Evolutionary conservation across 176 grass and related monocot genomes (phyloP), one percentile per base, ranked within the genome.

Genomic region (Pontederia paniculata): DNA sequence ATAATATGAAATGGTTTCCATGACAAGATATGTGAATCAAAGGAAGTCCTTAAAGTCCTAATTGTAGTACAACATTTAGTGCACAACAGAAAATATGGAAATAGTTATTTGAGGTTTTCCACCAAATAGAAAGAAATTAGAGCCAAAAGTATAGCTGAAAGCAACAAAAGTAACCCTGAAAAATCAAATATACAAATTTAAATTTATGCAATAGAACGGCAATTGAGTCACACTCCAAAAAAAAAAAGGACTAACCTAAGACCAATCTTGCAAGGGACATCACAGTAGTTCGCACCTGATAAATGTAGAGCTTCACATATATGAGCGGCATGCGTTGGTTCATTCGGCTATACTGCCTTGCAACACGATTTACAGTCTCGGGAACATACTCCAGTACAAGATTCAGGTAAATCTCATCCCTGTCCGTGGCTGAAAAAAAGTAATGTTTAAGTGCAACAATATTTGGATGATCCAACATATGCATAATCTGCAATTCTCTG

Each of bases 381-480:
- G 91, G 91, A 43, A 97, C 82, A 47, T 84, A 90, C 71, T 97
- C 86, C 67, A 97, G 76, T 20, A 90, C 91, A 74, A 97, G 76
- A 67, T 97, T 97, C 60, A 90, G 82, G 68, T 97, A 97, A 22
- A 97, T 70, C 64, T 97, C 80, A 2, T 97, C 83, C 63, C 80
- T 89, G 62, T 90, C 80, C 0, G 77, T 97, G 44, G 85, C 87
- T 60, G 82, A 97, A 66, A 89, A 97, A 74, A 97, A 97, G 61
- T 90, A 84, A 82, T 97, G 91, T 72, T 81, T 97, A 25, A 97
- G 80, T 65, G 70, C 75, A 58, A 87, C 83, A 57, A 96, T 77
- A 55, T 96, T 96, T n/a, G 86, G 91, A 80, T 97, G 91, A 46
- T 97, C 91, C 60, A 97, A 73, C 91, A 90, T 97, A 76, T 89